Conservation (phyloP, 805 yeast genomes). For the Teunomyces aglyptinius region DNA sequence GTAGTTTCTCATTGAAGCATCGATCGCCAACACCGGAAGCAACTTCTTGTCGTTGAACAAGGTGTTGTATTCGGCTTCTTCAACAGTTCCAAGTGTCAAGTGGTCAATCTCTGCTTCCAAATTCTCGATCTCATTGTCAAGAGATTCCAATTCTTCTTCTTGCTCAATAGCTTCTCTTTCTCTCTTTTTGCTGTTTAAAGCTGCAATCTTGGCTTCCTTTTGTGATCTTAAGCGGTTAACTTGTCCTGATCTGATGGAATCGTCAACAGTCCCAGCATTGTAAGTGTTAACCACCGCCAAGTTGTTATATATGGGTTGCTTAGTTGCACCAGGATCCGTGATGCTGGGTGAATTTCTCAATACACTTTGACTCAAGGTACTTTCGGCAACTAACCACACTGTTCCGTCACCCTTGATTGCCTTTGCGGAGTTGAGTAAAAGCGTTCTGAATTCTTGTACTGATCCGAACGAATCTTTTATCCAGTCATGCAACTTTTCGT, state of each 20-base stretch:
- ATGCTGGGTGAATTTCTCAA: constrained; percentile 16
- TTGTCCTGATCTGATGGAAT: constrained; percentile 54
- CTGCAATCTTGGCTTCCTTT: constrained; percentile 28
- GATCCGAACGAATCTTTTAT: constrained; percentile 70
- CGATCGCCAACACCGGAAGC: constrained; percentile 67
- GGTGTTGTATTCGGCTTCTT: constrained; percentile 40
- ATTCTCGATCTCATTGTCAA: constrained; percentile 8
- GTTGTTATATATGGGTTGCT: constrained; percentile 31
- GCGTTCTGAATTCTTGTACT: constrained; percentile 67
- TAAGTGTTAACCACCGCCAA: constrained; percentile 79
- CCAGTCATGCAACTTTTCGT: constrained; percentile 42
- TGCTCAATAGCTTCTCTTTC: constrained; percentile 20
- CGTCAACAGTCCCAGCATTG: constrained; percentile 82
- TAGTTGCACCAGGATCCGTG: constrained; percentile 11
- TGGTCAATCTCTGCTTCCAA: constrained; percentile 14
- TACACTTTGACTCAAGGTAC: constrained; percentile 27
- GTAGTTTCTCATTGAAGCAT: constrained; percentile 70
- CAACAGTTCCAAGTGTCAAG: constrained; percentile 34
- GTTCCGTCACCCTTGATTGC: constrained; percentile 85
- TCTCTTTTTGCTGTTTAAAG: constrained; percentile 22
- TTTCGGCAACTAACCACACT: constrained; percentile 81
- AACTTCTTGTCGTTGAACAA: constrained; percentile 37
- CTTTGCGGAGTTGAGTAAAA: constrained; percentile 65
- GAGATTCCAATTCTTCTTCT: constrained; percentile 10
- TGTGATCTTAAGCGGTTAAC: constrained; percentile 41